Evolutionary conservation across 2,329 filamentous ascomycete genomes (phyloP), one percentile per base, ranked within the genome.

Genomic region (Fusarium penzigii): DNA sequence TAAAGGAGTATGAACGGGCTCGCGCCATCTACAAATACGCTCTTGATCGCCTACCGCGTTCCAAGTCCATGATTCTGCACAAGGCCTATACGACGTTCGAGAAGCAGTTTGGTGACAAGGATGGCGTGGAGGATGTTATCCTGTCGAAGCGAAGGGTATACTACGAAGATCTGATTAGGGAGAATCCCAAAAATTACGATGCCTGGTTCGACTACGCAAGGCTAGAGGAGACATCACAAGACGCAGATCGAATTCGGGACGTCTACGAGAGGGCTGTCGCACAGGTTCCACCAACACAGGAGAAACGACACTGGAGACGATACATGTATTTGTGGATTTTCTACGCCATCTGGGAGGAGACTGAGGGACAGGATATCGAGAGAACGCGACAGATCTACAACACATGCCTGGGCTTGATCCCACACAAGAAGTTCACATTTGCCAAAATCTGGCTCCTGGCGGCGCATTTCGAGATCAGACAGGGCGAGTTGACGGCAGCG

Each of bases 281-380:
- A 6, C 93, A 99, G 67, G 85, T 97, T 13, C 94, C 94, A 2
- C 93, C 94, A 0, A 95, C 92, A 17, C 90, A 95, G 64, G 94
- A 97, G 70, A 99, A 99, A 78, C 85, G 94, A 43, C 92, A 97
- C 71, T 99, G 94, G 94, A 83, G 94, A 60, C 82, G 94, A 36
- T 99, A 99, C 72, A 95, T 99, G 54, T 99, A 97, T 68, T 82
- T 99, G 2, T 99, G 93, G 91, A 84, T 97, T 41, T 97, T 97
- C 74, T 99, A 97, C 72, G 94, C 94, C 10, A 77, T 97, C 16
- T 97, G 89, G 84, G 94, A 97, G 70, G 94, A 99, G 72, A 86
- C 90, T 71, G 88, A 93, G 58, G 88, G 87, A 36, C 87, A 88
- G 61, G 91, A 97, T 65, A 67, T 84, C 20, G 84, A 88, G 25